Evolutionary conservation across 2,329 filamentous ascomycete species (phyloP).

Genomic region (Huntiella savannae): DNA sequence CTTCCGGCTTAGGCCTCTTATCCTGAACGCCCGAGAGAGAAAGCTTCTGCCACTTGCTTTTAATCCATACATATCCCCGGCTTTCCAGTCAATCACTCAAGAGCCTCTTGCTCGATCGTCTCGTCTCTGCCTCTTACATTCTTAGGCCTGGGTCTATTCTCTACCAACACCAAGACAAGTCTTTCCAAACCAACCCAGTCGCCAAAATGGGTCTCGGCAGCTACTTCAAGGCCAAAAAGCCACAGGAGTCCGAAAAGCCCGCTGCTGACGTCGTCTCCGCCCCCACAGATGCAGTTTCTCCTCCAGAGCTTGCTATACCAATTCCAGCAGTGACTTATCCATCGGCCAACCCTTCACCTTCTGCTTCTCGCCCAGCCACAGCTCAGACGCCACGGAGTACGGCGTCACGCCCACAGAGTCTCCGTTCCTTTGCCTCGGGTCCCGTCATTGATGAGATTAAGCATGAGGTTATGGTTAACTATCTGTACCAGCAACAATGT

Average conservation of each 20-base stretch:
- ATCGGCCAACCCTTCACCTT: neutral
- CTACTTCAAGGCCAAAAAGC: constrained; percentile 34
- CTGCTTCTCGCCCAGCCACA: neutral
- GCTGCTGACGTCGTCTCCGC: neutral
- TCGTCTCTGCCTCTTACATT: neutral
- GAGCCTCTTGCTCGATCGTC: neutral
- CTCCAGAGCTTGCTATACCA: neutral
- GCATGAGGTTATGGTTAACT: constrained; percentile 70
- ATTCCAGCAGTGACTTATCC: neutral
- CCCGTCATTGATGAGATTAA: constrained; percentile 51
- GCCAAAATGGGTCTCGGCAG: constrained; percentile 37
- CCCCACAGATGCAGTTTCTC: neutral
- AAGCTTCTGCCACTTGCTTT: neutral
- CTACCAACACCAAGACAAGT: constrained; percentile 9
- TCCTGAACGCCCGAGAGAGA: neutral
- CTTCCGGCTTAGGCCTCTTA: neutral
- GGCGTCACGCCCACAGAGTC: constrained; percentile 1
- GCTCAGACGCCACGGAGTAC: neutral
- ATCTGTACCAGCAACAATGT: constrained; percentile 64
- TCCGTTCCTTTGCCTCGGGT: constrained; percentile 13
- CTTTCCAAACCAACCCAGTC: neutral
- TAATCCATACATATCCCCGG: neutral
- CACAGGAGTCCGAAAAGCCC: neutral
- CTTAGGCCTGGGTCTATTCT: neutral
- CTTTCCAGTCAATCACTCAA: too few species aligned